Percentiles rank a stretch among this genome's conserved stretches.
These are phyloP conservation scores for Cubamyces lactineus DNA, from an alignment of 768 basidiomycete genomes.

Conservation along the genomic window DNA sequence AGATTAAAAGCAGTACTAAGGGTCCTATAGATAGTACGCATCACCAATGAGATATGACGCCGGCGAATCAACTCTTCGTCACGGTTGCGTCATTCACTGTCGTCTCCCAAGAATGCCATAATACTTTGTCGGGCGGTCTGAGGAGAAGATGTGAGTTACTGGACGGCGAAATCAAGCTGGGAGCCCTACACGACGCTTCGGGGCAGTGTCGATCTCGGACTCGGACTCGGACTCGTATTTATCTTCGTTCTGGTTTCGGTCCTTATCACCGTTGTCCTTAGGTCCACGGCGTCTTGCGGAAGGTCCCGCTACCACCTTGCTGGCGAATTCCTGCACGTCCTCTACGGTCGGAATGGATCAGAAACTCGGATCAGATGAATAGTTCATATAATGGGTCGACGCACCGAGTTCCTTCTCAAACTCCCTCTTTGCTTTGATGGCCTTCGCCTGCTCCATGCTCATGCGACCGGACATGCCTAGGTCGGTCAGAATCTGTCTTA, in stretches of 20 bases:
- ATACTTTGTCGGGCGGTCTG: constrained; percentile 59
- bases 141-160: constrained; percentile 30
- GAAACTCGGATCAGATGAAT: neutral
- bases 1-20: neutral
- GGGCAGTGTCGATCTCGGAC: constrained; percentile 19
- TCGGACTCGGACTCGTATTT: constrained; percentile 18
- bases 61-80: no score
- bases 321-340: constrained; percentile 75
- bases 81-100: constrained; percentile 50
- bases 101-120: constrained; percentile 70
- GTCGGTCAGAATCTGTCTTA: constrained; percentile 65
- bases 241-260: constrained; percentile 40
- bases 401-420: constrained; percentile 77
- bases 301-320: constrained; percentile 45
- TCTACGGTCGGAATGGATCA: constrained; percentile 42
- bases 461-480: constrained; percentile 82
- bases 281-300: constrained; percentile 27
- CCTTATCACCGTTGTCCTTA: constrained; percentile 29
- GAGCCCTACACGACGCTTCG: constrained; percentile 38
- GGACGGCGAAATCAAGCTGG: neutral
- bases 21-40: no score
- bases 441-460: constrained; percentile 80
- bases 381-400: constrained; percentile 27
- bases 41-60: no score
- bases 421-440: constrained; percentile 74